Percentiles rank a stretch among this genome's conserved stretches.
phyloP scores from a whole-genome alignment of 225 moss, liverwort and hornwort species.

The Marchantia paleacea region DNA sequence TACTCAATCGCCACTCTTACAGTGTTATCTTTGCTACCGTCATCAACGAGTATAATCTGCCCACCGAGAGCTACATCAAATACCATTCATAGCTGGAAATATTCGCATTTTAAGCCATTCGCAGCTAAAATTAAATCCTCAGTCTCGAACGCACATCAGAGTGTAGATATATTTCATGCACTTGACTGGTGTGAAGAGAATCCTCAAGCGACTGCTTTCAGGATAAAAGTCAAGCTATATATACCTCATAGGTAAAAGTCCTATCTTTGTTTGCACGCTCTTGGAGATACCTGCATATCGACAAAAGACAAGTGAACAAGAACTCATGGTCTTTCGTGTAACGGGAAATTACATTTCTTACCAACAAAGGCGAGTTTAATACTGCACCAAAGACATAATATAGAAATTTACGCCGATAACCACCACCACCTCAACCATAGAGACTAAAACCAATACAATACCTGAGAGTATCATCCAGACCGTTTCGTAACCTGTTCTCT shows the following conservation, averaged over 20 bases:
- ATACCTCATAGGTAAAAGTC: constrained; percentile 85
- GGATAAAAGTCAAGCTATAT: background rate
- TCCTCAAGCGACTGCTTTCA: too few relatives aligned
- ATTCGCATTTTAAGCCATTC: background rate
- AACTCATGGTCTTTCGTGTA: background rate
- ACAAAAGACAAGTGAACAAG: background rate
- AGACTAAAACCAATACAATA: constrained; percentile 4
- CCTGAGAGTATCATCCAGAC: constrained; percentile 88
- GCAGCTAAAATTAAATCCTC: background rate
- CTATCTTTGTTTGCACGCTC: constrained; percentile 78
- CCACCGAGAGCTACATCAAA: constrained; percentile 9
- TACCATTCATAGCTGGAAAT: background rate
- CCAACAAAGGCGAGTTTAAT: background rate
- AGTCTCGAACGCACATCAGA: background rate
- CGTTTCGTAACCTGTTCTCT: constrained; percentile 71
- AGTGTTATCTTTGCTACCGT: constrained; percentile 91
- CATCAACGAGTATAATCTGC: constrained; percentile 92
- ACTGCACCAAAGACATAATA: background rate
- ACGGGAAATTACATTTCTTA: background rate
- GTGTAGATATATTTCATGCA: background rate
- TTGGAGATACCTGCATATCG: constrained; percentile 72
- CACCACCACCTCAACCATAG: background rate
- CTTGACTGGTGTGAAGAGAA: background rate
- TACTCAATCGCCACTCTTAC: constrained; percentile 90
- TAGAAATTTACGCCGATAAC: background rate